Percentiles rank a stretch among this genome's conserved stretches.
Conservation (phyloP, 2,329 filamentous ascomycete species). For the Rhynchosporium graminicola region DNA sequence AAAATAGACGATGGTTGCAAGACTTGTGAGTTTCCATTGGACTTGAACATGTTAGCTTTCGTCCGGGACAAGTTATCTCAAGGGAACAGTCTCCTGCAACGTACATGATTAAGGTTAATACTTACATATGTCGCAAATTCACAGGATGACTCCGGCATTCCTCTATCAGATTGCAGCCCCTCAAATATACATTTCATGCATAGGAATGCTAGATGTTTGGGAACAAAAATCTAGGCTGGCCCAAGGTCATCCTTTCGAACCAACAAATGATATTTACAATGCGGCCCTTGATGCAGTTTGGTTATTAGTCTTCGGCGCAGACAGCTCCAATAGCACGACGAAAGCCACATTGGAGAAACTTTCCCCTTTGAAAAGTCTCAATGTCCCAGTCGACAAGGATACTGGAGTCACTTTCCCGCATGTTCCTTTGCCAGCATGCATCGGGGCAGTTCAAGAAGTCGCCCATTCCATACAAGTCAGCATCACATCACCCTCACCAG, state of each 20-base stretch:
- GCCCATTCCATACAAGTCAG: constrained; percentile 8
- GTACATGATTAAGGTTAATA: too few species aligned
- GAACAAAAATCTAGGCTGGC: constrained; percentile 30
- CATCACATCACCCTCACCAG: constrained; percentile 15
- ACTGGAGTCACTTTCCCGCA: constrained; percentile 4
- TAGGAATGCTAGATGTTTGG: constrained; percentile 40
- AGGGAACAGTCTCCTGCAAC: too few species aligned
- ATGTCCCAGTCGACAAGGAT: constrained; percentile 10
- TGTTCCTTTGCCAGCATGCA: constrained; percentile 4
- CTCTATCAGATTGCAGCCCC: constrained; percentile 38
- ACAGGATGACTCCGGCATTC: constrained; percentile 38
- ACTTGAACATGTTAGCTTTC: background rate
- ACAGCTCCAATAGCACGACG: constrained; percentile 3
- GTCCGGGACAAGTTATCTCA: background rate
- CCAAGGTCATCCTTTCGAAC: constrained; percentile 21
- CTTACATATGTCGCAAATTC: background rate
- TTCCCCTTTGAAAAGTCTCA: background rate
- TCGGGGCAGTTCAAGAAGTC: constrained; percentile 8
- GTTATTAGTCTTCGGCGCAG: constrained; percentile 19
- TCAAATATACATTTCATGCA: constrained; percentile 32
- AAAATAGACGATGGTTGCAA: constrained; percentile 38
- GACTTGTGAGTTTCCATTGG: constrained; percentile 25
- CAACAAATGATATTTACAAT: constrained; percentile 18
- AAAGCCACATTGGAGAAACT: constrained; percentile 5
- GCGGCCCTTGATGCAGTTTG: constrained; percentile 22